Evolutionary conservation across 345 rosid genomes (phyloP), one percentile per base, ranked within the genome.

Genomic region (Aurinia saxatilis): DNA sequence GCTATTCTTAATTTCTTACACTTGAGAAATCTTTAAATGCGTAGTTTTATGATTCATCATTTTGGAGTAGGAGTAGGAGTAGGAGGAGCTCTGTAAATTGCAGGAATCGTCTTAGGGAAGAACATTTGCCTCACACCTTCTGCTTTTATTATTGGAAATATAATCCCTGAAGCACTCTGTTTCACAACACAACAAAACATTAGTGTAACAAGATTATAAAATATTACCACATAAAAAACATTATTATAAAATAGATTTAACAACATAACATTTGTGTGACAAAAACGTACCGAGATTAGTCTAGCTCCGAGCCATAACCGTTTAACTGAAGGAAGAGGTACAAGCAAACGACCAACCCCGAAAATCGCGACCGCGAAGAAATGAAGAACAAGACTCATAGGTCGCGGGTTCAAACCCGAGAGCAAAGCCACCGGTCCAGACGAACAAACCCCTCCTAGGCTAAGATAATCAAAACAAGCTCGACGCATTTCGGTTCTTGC

Each of bases 71-170:
- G 7, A 47, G 66, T 1, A 18, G 60, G 74, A 70, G 74, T 13
- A 36, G 75, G 79, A 52, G 78, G 76, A 52, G 76, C 70, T 57
- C 79, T 72, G 80, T 79, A 79, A 23, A 67, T 72, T 51, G 82
- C 82, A 19, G 78, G 77, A 46, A 79, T 67, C 0, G 77, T 79
- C 17, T 54, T 65, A 5, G 82, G 82, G 70, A 79, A 79, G 63
- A 79, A 79, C 82, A 79, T 79, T 57, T 79, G 82, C 66, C 82
- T 75, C 6, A 79, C 80, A 15, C 82, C 82, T 55, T 79, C 82
- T 39, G 79, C 82, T 66, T 69, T 79, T 9, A 79, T 79, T 9
- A 79, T 79, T 0, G 82, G 82, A 65, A 79, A 79, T 49, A 79
- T 79, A 5, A 79, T 79, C 36, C 79, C 79, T 17, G 80, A 79